Evolutionary conservation across 129 eudicot species (phyloP).

Genomic region (Helianthus annuus): HanXRQr2.0-SUNRISE NC_035438.2:22313009-22313508

Average conservation of each 20-base stretch:
- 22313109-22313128: constrained; percentile 96
- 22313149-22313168: constrained; percentile 76
- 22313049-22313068: not conserved
- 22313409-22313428: no score
- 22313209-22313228: not conserved
- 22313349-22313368: no score
- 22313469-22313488: no score
- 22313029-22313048: constrained; percentile 9
- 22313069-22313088: not conserved
- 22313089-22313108: constrained; percentile 98
- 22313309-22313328: no score
- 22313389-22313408: no score
- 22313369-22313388: no score
- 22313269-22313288: no score
- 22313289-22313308: no score
- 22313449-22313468: no score
- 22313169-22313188: constrained; percentile 88
- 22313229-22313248: constrained; percentile 12
- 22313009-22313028: constrained; percentile 48
- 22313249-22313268: not conserved
- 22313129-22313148: constrained; percentile 91
- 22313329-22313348: no score
- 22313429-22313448: no score
- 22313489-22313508: no score
- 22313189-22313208: constrained; percentile 67